These are phyloP conservation scores for Pythium periplocum DNA, from an alignment of 352 stramenopile species.

Conservation along the genomic window DNA sequence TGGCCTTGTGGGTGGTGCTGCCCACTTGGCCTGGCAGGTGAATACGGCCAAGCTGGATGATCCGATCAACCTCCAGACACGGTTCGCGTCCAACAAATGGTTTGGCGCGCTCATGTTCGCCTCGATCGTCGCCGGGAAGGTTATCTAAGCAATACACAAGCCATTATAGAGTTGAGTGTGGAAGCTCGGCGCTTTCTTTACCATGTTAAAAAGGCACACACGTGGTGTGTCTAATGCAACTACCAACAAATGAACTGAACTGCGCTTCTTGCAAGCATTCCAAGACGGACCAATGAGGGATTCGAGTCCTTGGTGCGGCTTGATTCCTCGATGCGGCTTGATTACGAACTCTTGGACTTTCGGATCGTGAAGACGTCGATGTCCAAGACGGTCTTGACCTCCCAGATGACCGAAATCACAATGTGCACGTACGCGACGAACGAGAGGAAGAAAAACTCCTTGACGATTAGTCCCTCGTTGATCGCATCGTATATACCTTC, in stretches of 20 bases:
- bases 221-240: too few relatives aligned
- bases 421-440: conserved; percentile 83
- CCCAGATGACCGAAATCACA: conserved; percentile 81
- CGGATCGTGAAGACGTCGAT: conserved; percentile 81
- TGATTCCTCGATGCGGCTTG: conserved; percentile 23
- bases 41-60: conserved; percentile 94
- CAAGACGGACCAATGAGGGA: too few relatives aligned
- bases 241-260: too few relatives aligned
- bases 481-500: conserved; percentile 80
- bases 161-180: not conserved
- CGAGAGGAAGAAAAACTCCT: conserved; percentile 88
- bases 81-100: conserved; percentile 94
- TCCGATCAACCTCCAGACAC: conserved; percentile 88
- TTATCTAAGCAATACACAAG: conserved; percentile 24
- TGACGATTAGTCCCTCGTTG: conserved; percentile 77
- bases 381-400: conserved; percentile 81
- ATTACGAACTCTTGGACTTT: conserved; percentile 11
- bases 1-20: conserved; percentile 80
- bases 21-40: conserved; percentile 96
- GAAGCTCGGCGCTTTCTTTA: too few relatives aligned
- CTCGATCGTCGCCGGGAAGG: conserved; percentile 76
- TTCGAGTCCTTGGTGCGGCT: conserved; percentile 1
- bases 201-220: too few relatives aligned
- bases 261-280: too few relatives aligned
- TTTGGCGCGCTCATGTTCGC: conserved; percentile 81